phyloP scores from a whole-genome alignment of 2,329 filamentous ascomycete genomes.

The Falciphora oryzae region DNA sequence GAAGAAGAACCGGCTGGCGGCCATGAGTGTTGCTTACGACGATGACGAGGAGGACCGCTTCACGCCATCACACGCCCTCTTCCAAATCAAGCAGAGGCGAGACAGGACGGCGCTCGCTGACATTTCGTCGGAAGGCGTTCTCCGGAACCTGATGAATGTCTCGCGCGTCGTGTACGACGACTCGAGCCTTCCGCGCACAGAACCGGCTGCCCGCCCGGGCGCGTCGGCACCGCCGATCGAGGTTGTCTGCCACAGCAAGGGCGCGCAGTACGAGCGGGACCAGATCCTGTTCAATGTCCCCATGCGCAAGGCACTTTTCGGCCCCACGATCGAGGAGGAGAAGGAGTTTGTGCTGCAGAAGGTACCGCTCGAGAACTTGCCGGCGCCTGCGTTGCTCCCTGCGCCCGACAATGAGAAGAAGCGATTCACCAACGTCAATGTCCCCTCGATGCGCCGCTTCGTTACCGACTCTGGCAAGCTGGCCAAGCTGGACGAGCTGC shows the following conservation, averaged over 20 bases:
- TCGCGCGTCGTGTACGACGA: constrained; percentile 58
- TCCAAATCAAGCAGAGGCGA: constrained; percentile 70
- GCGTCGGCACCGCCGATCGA: constrained; percentile 83
- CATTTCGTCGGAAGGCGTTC: constrained; percentile 63
- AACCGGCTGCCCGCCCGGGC: constrained; percentile 72
- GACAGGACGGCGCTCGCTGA: constrained; percentile 63
- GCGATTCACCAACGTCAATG: constrained; percentile 82
- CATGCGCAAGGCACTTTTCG: constrained; percentile 71
- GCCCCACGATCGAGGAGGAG: constrained; percentile 59
- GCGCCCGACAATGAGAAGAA: constrained; percentile 73
- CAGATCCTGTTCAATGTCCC: constrained; percentile 71
- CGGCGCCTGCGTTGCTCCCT: constrained; percentile 63
- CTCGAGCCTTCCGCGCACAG: constrained; percentile 70
- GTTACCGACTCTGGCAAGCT: constrained; percentile 97
- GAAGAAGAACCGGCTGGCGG: constrained; percentile 54
- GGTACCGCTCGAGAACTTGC: constrained; percentile 59
- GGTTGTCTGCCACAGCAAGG: constrained; percentile 66
- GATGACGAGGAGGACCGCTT: constrained; percentile 56
- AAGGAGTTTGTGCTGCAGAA: constrained; percentile 68
- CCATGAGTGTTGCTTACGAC: constrained; percentile 65
- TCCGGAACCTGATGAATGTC: constrained; percentile 75
- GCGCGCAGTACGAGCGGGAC: constrained; percentile 59
- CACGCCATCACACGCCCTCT: constrained; percentile 68
- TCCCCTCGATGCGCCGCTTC: constrained; percentile 95
- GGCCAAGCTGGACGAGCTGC: constrained; percentile 78